Conservation (phyloP, 805 yeast species). For the Saturnispora sanitii region DNA sequence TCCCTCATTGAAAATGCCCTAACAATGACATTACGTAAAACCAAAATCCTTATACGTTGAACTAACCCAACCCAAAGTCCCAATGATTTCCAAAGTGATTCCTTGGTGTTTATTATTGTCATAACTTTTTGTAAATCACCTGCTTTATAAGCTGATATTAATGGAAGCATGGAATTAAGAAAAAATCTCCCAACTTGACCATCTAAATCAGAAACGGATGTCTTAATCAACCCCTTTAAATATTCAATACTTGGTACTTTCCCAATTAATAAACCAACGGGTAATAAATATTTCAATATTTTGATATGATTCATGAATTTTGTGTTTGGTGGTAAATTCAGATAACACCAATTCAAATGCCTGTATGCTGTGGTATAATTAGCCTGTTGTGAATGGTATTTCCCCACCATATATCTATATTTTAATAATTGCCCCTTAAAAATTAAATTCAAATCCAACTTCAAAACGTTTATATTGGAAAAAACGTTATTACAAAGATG, state of each 20-base stretch:
- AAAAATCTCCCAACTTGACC: conserved; percentile 13
- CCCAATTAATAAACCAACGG: conserved; percentile 44
- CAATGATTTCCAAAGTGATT: conserved; percentile 30
- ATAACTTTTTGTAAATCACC: conserved; percentile 37
- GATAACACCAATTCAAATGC: conserved; percentile 43
- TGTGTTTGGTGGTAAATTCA: conserved; percentile 21
- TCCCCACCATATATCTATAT: conserved; percentile 45
- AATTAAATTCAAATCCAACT: conserved; percentile 33
- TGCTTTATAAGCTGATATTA: conserved; percentile 27
- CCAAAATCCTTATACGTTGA: conserved; percentile 35
- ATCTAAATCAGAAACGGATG: conserved; percentile 4
- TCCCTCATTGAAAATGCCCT: conserved; percentile 17
- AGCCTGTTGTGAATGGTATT: conserved; percentile 44
- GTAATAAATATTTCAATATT: conserved; percentile 39
- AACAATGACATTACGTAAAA: conserved; percentile 34
- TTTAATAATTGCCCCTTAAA: conserved; percentile 36
- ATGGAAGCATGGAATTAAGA: conserved; percentile 28
- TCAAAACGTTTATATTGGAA: conserved; percentile 46
- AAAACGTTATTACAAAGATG: conserved; percentile 52
- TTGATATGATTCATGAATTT: conserved; percentile 26
- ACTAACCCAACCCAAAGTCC: conserved; percentile 35
- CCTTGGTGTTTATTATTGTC: conserved; percentile 24
- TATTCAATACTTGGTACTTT: conserved; percentile 33
- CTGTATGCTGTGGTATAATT: conserved; percentile 36
- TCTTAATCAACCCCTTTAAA: conserved; percentile 14